Percentiles rank a stretch among this genome's conserved stretches.
Evolutionary conservation across 805 yeast genomes (phyloP).

Genomic region (Phaffomyces opuntiae): DNA sequence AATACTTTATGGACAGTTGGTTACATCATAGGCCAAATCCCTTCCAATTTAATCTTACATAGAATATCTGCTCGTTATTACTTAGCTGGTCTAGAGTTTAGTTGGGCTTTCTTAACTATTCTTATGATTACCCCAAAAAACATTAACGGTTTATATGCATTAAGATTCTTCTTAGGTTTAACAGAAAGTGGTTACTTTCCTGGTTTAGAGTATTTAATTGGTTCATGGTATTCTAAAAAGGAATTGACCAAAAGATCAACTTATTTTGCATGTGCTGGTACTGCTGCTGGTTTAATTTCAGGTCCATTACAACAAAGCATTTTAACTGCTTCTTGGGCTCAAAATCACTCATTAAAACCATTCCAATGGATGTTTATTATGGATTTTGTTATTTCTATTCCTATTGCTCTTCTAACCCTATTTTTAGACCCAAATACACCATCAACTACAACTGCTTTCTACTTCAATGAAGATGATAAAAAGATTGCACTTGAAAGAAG

Average conservation of each 20-base stretch:
- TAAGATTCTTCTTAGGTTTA: constrained; percentile 34
- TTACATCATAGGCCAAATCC: constrained; percentile 42
- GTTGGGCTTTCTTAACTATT: constrained; percentile 36
- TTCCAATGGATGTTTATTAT: constrained; percentile 40
- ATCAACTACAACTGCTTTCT: constrained; percentile 34
- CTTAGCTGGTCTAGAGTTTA: constrained; percentile 35
- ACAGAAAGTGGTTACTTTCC: constrained; percentile 41
- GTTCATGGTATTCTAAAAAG: constrained; percentile 29
- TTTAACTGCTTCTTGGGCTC: constrained; percentile 16
- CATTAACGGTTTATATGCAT: constrained; percentile 22
- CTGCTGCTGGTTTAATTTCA: constrained; percentile 19
- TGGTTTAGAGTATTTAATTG: constrained; percentile 36
- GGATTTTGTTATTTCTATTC: constrained; percentile 34
- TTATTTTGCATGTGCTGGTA: constrained; percentile 27
- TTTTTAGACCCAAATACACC: constrained; percentile 22
- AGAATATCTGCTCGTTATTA: constrained; percentile 36
- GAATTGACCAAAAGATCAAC: constrained; percentile 31
- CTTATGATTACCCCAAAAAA: constrained; percentile 24
- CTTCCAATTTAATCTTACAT: constrained; percentile 35
- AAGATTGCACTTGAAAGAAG: constrained; percentile 41
- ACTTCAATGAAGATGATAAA: constrained; percentile 33
- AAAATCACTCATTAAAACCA: constrained; percentile 14
- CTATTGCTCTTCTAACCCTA: constrained; percentile 37
- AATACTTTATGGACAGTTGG: constrained; percentile 42
- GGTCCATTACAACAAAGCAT: constrained; percentile 33